Evolutionary conservation across 768 basidiomycete genomes (phyloP), one percentile per base, ranked within the genome.

Genomic region (Rhizopogon vesiculosus): DNA sequence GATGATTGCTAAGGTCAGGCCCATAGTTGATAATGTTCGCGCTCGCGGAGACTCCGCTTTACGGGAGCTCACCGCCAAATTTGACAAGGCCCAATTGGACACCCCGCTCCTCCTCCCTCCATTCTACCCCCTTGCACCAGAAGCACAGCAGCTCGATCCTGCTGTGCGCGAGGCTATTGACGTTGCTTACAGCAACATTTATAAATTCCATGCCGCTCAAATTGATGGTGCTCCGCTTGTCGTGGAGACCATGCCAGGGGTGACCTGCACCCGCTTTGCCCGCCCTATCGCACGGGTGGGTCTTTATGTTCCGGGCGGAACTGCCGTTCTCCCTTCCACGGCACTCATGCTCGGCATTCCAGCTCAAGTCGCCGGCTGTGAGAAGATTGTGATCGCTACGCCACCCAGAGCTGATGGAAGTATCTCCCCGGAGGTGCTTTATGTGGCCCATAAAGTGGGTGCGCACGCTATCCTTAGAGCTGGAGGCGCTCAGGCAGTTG

Each of bases 271-370:
- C 48, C 86, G 97, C 41, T 97, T 98, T 70, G 89, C 93, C 2
- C 85, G 94, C 44, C 88, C 97, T n/a, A 94, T 99, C 64, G 86
- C 89, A 46, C 87, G 95, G 43, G 96, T 98, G 33, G 97, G 97
- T 39, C 77, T 99, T 45, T 99, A 99, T 72, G 89, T 99, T 2
- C 97, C 97, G 2, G 97, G 97, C 29, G 97, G 97, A 15, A 98
- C 97, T 4, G 97, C 97, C 2, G 81, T 98, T 45, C 79, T 99
- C 16, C 97, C 97, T 12, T 95, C 92, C 5, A 98, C 97, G 18
- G 96, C 97, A 3, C 80, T 99, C 63, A 98, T 98, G 95, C 85
- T 99, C 18, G 96, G 96, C 56, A 88, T 98, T 29, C 97, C 97
- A 15, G 97, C 97, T 2, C 94, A 97, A 69, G 97, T 98, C 9